A percentile compares a stretch with the other conserved stretches of the same genome.
These are phyloP conservation scores for Margaritispora aquatica DNA, from an alignment of 495 filamentous ascomycete species.

Conservation along the genomic window DNA sequence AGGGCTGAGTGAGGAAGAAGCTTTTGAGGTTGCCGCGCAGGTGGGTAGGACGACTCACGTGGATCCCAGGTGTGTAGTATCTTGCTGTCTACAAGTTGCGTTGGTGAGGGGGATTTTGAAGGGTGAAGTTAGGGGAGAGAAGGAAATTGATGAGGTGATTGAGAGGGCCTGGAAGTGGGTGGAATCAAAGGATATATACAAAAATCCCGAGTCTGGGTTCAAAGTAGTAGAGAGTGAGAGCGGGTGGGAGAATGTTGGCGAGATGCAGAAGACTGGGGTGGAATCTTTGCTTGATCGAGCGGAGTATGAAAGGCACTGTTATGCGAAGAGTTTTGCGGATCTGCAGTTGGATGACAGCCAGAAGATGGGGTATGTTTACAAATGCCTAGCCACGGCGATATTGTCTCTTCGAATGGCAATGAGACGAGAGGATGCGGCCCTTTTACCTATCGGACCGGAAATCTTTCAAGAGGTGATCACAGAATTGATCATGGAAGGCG, in stretches of 20 bases:
- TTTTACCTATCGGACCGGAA: constrained; percentile 5
- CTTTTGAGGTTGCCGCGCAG: constrained; percentile 23
- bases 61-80: constrained; percentile 40
- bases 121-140: constrained; percentile 32
- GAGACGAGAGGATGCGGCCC: constrained; percentile 5
- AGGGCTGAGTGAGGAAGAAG: constrained; percentile 24
- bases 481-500: constrained; percentile 39
- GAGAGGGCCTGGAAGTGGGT: constrained; percentile 26
- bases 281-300: constrained; percentile 25
- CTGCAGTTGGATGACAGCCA: constrained; percentile 31
- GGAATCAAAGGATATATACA: constrained; percentile 6
- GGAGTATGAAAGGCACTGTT: constrained; percentile 31
- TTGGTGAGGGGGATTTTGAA: constrained; percentile 35
- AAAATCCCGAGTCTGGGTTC: background rate
- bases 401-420: constrained; percentile 32
- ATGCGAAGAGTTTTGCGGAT: constrained; percentile 24
- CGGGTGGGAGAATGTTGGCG: constrained; percentile 1
- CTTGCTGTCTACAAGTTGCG: constrained; percentile 34
- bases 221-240: constrained; percentile 6
- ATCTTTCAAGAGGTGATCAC: constrained; percentile 38
- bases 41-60: constrained; percentile 35
- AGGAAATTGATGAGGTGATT: constrained; percentile 29
- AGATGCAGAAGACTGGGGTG: constrained; percentile 19
- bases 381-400: constrained; percentile 37
- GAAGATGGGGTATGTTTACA: constrained; percentile 45